Base-by-base conservation (phyloP, 2,329 filamentous ascomycete genomes). In the Pseudogymnoascus sp. region DNA sequence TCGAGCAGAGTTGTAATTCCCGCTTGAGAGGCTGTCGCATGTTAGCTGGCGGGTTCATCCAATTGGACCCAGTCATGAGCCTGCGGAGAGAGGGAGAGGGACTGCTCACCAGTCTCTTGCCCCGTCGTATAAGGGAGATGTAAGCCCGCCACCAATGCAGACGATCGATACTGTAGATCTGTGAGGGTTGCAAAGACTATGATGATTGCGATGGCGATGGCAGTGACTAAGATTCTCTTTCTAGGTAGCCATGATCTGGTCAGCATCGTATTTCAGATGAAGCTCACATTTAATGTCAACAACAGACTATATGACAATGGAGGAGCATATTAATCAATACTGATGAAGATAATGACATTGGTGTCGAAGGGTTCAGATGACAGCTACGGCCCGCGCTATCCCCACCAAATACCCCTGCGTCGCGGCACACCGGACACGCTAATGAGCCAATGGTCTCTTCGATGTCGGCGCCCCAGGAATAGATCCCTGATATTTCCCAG, bases 181-280 rank as follows among this genome's bases (percentile, higher is more conserved):
- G 58, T 51, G 29, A 63, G 1, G 41, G 62, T 61, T 61, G 7
- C 21, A 58, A 61, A 61, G 41, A 63, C 21, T 35, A 63, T 35
- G 62, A 63, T 55, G 62, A 63, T 48, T 36, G 62, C 58, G 41
- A 61, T 6, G 12, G 48, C 48, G n/a, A 55, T 5, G 1, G 17
- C 10, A 4, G n/a, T 44, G 58, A 63, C 58, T 8, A 6, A 41
- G 1, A 63, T 1, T 39, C 62, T 63, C 41, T 63, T 63, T 61
- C 62, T 61, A 42, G 62, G 58, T 39, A 60, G 39, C 62, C 6
- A 63, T 61, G 62, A 61, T 63, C 62, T 39, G 33, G 41, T 63
- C 10, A 61, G 62, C 62, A 63, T 63, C 15, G 44, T 63, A 15
- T 61, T 60, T 17, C 17, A 51, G 58, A 63, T 61, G 61, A 0